phyloP scores from a whole-genome alignment of 1,284 basidiomycete genomes.

The Tranzscheliella williamsii region DNA sequence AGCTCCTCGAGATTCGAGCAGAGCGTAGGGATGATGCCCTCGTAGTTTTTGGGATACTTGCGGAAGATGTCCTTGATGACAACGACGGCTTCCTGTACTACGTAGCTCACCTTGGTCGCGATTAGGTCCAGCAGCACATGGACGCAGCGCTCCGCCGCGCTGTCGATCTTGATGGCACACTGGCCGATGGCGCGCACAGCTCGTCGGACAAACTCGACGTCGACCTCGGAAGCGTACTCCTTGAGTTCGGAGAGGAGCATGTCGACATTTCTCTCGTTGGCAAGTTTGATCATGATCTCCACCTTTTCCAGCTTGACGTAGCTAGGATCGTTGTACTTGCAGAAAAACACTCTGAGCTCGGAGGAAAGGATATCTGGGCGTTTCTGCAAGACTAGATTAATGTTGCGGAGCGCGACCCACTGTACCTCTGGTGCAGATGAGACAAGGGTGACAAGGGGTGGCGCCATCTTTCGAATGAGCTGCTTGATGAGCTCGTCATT shows the following conservation, averaged over 20 bases:
- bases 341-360: slow-evolving; percentile 99
- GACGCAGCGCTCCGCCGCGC: slow-evolving; percentile 90
- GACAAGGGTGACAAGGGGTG: slow-evolving; percentile 75
- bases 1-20: slow-evolving; percentile 94
- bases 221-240: slow-evolving; percentile 97
- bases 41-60: slow-evolving; percentile 95
- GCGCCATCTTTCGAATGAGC: slow-evolving; percentile 94
- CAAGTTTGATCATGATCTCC: slow-evolving; percentile 96
- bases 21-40: slow-evolving; percentile 91
- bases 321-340: slow-evolving; percentile 98
- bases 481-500: slow-evolving; percentile 85
- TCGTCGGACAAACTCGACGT: slow-evolving; percentile 95
- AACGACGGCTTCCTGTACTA: slow-evolving; percentile 96
- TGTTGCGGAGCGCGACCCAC: slow-evolving; percentile 95
- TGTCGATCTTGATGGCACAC: slow-evolving; percentile 91
- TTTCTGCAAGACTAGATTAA: slow-evolving; percentile 93
- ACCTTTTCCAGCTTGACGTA: slow-evolving; percentile 98
- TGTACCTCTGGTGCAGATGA: slow-evolving; percentile 74
- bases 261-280: slow-evolving; percentile 87
- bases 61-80: slow-evolving; percentile 99
- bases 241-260: slow-evolving; percentile 92
- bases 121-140: slow-evolving; percentile 90
- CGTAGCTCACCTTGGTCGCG: slow-evolving; percentile 88
- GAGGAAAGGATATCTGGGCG: slow-evolving; percentile 83
- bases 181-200: slow-evolving; percentile 94